Evolutionary conservation across 169 alveolate genomes (phyloP).

Genomic region (Cryptosporidium xiaoi): DNA sequence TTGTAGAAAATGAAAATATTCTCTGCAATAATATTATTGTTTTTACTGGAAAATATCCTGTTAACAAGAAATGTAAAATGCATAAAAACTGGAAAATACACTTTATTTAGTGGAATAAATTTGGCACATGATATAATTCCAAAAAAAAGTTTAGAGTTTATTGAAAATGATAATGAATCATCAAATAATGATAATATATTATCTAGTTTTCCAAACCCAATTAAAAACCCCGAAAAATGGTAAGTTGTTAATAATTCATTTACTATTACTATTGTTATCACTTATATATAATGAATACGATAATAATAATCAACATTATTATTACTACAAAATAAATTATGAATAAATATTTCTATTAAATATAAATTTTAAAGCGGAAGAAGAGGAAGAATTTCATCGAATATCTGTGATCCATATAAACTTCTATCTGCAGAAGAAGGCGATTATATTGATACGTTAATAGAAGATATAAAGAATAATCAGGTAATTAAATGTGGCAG

Average conservation of each 20-base stretch:
- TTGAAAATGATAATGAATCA: constrained; percentile 27
- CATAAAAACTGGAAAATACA: not conserved
- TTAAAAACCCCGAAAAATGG: constrained; percentile 59
- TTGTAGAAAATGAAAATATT: constrained; percentile 30
- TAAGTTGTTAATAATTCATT: constrained; percentile 3
- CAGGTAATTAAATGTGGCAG: constrained; percentile 36
- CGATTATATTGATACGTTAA: constrained; percentile 53
- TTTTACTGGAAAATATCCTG: not conserved
- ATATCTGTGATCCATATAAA: constrained; percentile 49
- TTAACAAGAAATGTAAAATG: not conserved
- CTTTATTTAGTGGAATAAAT: constrained; percentile 13
- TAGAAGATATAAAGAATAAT: constrained; percentile 37
- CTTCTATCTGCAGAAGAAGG: constrained; percentile 54
- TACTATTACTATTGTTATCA: not conserved
- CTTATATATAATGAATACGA: too few species aligned
- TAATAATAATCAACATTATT: too few species aligned
- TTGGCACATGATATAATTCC: constrained; percentile 5
- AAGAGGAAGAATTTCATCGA: constrained; percentile 21
- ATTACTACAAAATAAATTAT: not conserved
- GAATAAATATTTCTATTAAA: not conserved
- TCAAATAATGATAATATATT: constrained; percentile 33
- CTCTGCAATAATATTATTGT: not conserved
- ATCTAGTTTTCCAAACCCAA: constrained; percentile 59
- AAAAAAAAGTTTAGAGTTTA: not conserved
- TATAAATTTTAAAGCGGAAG: constrained; percentile 49